Evolutionary conservation across 1,139 yeast genomes (phyloP).

Genomic region (Hyphopichia buzzinii): DNA sequence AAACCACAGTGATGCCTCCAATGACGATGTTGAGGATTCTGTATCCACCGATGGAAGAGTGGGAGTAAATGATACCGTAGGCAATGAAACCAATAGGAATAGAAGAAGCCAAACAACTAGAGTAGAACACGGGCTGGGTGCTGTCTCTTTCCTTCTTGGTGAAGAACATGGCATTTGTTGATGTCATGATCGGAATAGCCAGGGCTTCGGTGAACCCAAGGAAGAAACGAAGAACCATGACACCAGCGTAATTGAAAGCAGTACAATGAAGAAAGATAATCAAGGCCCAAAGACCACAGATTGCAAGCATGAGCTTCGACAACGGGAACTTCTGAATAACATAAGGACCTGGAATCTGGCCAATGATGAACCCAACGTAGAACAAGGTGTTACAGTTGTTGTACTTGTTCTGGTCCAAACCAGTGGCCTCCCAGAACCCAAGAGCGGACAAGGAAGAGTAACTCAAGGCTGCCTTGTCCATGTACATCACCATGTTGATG

Average conservation of each 20-base stretch:
- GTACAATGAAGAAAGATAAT: constrained; percentile 38
- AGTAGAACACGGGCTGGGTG: constrained; percentile 41
- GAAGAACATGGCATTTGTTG: constrained; percentile 45
- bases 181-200: constrained; percentile 35
- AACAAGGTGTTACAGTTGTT: constrained; percentile 37
- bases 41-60: constrained; percentile 29
- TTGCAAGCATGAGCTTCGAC: constrained; percentile 25
- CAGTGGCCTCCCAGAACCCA: constrained; percentile 40
- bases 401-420: constrained; percentile 28
- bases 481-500: constrained; percentile 36
- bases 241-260: constrained; percentile 39
- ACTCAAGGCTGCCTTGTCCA: constrained; percentile 45
- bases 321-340: constrained; percentile 33
- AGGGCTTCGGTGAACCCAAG: constrained; percentile 46
- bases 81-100: constrained; percentile 47
- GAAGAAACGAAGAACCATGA: constrained; percentile 40
- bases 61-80: constrained; percentile 35
- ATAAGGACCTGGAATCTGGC: constrained; percentile 30
- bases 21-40: constrained; percentile 40
- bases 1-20: constrained; percentile 39
- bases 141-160: constrained; percentile 40
- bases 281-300: constrained; percentile 36
- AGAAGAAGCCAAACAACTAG: constrained; percentile 43
- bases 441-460: constrained; percentile 33
- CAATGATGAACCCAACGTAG: constrained; percentile 37